These are phyloP conservation scores for Antitrichia curtipendula DNA, from an alignment of 225 moss, liverwort and hornwort species.

Conservation along the genomic window DNA sequence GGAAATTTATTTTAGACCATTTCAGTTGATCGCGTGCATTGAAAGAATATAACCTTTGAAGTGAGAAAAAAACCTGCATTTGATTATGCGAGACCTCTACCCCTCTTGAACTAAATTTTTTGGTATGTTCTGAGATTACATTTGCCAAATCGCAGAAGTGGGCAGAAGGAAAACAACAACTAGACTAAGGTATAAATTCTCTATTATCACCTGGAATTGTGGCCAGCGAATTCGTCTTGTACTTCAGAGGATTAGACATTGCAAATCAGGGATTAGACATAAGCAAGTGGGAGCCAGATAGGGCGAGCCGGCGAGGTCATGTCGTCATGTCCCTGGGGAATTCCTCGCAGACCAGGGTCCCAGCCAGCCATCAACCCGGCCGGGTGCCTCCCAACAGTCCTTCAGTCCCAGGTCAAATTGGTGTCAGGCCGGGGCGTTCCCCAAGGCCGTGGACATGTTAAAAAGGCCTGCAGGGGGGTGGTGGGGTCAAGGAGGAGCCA, in stretches of 20 bases:
- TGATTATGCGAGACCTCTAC: neutral
- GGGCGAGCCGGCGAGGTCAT: neutral
- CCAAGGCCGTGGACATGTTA: constrained; percentile 7
- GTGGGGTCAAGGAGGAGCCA: neutral
- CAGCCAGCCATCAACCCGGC: neutral
- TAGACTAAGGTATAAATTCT: neutral
- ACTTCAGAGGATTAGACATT: neutral
- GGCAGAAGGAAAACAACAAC: neutral
- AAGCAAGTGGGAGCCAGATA: neutral
- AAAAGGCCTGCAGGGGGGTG: neutral
- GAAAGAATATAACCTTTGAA: neutral
- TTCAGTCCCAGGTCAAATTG: constrained; percentile 11
- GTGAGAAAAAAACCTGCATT: neutral
- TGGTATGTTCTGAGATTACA: neutral
- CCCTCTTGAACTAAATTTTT: neutral
- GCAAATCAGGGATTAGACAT: neutral
- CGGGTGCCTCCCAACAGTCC: neutral
- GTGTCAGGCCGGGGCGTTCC: neutral
- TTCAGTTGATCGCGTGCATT: neutral
- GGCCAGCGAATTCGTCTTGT: neutral
- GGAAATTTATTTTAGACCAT: neutral
- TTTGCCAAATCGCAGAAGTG: neutral
- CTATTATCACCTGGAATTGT: neutral
- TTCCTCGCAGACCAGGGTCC: neutral
- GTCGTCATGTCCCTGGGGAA: neutral